A percentile compares a stretch with the other conserved stretches of the same genome.
These are phyloP conservation scores for Anthostomella pinea DNA, from an alignment of 2,329 filamentous ascomycete genomes.

Conservation along the genomic window DNA sequence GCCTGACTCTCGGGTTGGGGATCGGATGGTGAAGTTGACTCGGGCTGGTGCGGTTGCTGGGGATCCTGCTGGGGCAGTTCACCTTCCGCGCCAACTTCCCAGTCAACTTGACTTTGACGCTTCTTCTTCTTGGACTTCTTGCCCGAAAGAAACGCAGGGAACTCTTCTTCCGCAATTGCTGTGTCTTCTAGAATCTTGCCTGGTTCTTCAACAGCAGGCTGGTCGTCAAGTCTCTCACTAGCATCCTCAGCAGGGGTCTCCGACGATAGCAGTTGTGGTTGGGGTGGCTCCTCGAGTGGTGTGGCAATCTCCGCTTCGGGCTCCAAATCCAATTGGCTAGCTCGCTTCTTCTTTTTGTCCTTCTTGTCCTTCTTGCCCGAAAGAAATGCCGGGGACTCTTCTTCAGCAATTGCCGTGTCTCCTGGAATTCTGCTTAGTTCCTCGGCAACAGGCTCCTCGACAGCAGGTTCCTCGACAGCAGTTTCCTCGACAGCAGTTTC, in stretches of 20 bases:
- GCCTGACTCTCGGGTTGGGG: background rate
- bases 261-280: slow-evolving; percentile 1
- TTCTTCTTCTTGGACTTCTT: slow-evolving; percentile 40
- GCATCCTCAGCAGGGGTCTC: slow-evolving; percentile 2
- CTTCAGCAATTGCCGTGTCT: slow-evolving; percentile 23
- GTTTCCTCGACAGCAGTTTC: too few relatives aligned
- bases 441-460: too few relatives aligned
- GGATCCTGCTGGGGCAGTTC: too few relatives aligned
- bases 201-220: slow-evolving; percentile 32
- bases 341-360: slow-evolving; percentile 31
- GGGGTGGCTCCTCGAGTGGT: slow-evolving; percentile 5
- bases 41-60: background rate
- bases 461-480: too few relatives aligned
- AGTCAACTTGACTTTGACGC: slow-evolving; percentile 11
- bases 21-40: background rate
- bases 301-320: slow-evolving; percentile 7
- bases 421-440: slow-evolving; percentile 41
- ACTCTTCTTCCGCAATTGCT: slow-evolving; percentile 4
- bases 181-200: slow-evolving; percentile 39
- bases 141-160: slow-evolving; percentile 15
- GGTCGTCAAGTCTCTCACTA: slow-evolving; percentile 2
- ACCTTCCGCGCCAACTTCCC: background rate
- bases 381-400: slow-evolving; percentile 10
- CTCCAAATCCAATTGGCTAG: slow-evolving; percentile 11
- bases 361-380: slow-evolving; percentile 38